Conservation (phyloP, 1,284 basidiomycete genomes). For the Trichosporon sp. region DNA sequence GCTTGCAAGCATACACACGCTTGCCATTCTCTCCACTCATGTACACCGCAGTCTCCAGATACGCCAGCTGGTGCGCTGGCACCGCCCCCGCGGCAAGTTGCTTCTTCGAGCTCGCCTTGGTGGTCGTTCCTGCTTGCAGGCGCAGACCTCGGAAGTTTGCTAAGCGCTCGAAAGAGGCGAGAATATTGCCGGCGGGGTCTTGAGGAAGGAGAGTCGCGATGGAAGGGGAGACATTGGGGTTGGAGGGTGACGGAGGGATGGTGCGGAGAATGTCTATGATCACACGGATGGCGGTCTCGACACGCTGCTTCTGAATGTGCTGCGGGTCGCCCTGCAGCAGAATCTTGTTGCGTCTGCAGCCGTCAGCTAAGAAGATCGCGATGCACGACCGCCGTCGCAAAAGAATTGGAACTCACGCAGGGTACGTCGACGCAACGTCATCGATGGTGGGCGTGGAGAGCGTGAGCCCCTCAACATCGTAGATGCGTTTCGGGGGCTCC, state of each 20-base stretch:
- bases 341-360: slow-evolving; percentile 39
- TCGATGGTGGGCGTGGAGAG: slow-evolving; percentile 37
- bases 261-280: slow-evolving; percentile 51
- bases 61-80: slow-evolving; percentile 45
- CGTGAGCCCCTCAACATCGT: slow-evolving; percentile 43
- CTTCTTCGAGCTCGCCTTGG: slow-evolving; percentile 52
- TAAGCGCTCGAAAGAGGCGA: slow-evolving; percentile 46
- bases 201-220: slow-evolving; percentile 36
- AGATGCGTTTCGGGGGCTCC: slow-evolving; percentile 48
- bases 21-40: slow-evolving; percentile 50
- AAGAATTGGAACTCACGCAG: slow-evolving; percentile 28
- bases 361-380: slow-evolving; percentile 28
- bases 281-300: slow-evolving; percentile 54
- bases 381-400: not conserved
- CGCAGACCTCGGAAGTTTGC: slow-evolving; percentile 46
- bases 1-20: slow-evolving; percentile 74
- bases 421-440: slow-evolving; percentile 35
- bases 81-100: slow-evolving; percentile 49
- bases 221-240: slow-evolving; percentile 33
- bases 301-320: slow-evolving; percentile 49
- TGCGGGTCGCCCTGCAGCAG: slow-evolving; percentile 54
- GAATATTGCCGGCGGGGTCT: slow-evolving; percentile 39
- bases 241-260: slow-evolving; percentile 40
- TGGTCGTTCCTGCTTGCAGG: slow-evolving; percentile 51
- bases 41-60: slow-evolving; percentile 54